Percentiles rank a stretch among this genome's conserved stretches.
These are phyloP conservation scores for Dactylis glomerata DNA, from an alignment of 176 grass and related monocot species.

Conservation along the genomic window DNA sequence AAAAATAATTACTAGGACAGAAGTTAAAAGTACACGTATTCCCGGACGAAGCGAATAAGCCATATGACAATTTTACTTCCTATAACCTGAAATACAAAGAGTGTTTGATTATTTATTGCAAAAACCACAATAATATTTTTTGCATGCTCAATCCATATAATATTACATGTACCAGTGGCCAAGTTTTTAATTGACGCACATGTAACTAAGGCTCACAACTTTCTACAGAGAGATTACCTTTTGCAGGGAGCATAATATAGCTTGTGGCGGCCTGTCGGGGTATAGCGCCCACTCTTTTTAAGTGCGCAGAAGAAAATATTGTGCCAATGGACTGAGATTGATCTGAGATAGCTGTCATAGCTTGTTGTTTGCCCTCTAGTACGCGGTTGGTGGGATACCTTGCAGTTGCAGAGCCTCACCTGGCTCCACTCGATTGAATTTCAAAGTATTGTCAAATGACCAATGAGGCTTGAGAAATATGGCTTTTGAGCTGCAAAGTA, in stretches of 20 bases:
- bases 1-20: no score
- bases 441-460: not conserved
- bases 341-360: not conserved
- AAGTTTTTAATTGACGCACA: not conserved
- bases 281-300: not conserved
- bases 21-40: no score
- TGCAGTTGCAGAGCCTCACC: not conserved
- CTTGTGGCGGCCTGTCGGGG: no score
- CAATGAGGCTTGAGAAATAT: not conserved
- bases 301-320: not conserved
- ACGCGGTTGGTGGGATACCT: slow-evolving; percentile 22
- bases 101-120: not conserved
- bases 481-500: slow-evolving; percentile 24
- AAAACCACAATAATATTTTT: not conserved
- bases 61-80: no score
- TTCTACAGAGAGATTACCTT: no score
- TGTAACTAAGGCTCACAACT: not conserved
- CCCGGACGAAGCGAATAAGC: no score
- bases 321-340: not conserved
- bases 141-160: not conserved
- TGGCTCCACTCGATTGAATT: not conserved
- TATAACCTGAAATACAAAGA: no score
- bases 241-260: not conserved
- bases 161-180: not conserved
- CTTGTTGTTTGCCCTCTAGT: not conserved